Conservation (phyloP, 148 eudicot species). For the Heliamphora exappendiculata region DNA sequence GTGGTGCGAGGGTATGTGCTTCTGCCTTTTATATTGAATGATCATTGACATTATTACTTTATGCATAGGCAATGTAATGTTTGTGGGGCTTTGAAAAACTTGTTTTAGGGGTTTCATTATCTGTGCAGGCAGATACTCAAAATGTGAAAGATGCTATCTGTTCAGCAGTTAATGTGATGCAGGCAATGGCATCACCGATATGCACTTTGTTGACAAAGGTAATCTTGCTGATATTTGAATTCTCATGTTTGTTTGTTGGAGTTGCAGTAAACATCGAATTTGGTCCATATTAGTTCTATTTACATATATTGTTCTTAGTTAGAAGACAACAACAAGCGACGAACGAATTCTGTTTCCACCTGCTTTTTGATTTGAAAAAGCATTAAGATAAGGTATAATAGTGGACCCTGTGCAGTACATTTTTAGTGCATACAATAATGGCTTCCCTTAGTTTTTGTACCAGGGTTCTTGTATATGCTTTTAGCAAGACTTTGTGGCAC, state of each 20-base stretch:
- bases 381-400: neutral
- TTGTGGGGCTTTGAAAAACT: neutral
- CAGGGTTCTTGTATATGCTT: neutral
- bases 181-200: constrained; percentile 61
- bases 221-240: neutral
- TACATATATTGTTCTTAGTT: neutral
- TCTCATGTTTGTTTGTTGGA: neutral
- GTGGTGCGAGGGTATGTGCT: constrained; percentile 66
- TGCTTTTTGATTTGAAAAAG: neutral
- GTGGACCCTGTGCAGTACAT: neutral
- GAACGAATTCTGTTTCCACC: neutral
- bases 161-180: constrained; percentile 87
- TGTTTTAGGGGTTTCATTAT: neutral
- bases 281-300: neutral
- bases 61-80: neutral
- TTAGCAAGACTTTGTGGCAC: too few relatives aligned
- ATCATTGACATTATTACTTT: neutral
- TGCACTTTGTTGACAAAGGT: constrained; percentile 56
- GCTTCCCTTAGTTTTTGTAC: neutral
- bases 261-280: neutral
- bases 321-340: neutral
- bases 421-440: neutral
- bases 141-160: constrained; percentile 56
- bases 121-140: constrained; percentile 56
- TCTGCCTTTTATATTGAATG: neutral